These are phyloP conservation scores for Apiotrichum domesticum DNA, from an alignment of 1,284 basidiomycete genomes.

Conservation along the genomic window DNA sequence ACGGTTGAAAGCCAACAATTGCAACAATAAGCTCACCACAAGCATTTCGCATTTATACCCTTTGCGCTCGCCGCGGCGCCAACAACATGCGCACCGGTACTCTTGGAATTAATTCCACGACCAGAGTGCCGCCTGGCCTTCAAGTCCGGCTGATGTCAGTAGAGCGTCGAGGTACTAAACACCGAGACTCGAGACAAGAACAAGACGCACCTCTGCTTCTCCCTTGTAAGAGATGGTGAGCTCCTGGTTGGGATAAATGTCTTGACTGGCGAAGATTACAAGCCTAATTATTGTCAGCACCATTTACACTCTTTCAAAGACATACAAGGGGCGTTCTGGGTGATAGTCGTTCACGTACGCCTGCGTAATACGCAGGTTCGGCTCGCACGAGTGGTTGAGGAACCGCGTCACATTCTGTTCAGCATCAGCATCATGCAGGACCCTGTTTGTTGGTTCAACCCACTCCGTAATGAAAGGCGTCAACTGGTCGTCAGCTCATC, in stretches of 20 bases:
- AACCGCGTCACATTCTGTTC: constrained; percentile 38
- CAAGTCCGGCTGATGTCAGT: no score
- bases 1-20: no score
- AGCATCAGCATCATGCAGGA: constrained; percentile 52
- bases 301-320: constrained; percentile 28
- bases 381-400: constrained; percentile 77
- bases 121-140: no score
- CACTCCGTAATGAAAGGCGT: constrained; percentile 82
- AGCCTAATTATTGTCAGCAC: constrained; percentile 42
- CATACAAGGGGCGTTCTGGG: constrained; percentile 53
- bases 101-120: no score
- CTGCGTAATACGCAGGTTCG: constrained; percentile 67
- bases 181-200: no score
- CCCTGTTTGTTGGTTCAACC: constrained; percentile 57
- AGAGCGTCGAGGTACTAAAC: no score
- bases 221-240: constrained; percentile 76
- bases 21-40: no score
- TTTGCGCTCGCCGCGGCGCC: no score
- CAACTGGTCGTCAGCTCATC: constrained; percentile 51
- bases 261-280: constrained; percentile 62
- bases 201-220: no score
- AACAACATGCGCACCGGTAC: no score
- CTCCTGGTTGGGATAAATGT: constrained; percentile 64
- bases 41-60: no score
- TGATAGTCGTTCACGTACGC: constrained; percentile 59